Percentiles rank a stretch among this genome's conserved stretches.
Evolutionary conservation across 169 alveolate genomes (phyloP).

Genomic region (Plasmodium yoelii): DNA sequence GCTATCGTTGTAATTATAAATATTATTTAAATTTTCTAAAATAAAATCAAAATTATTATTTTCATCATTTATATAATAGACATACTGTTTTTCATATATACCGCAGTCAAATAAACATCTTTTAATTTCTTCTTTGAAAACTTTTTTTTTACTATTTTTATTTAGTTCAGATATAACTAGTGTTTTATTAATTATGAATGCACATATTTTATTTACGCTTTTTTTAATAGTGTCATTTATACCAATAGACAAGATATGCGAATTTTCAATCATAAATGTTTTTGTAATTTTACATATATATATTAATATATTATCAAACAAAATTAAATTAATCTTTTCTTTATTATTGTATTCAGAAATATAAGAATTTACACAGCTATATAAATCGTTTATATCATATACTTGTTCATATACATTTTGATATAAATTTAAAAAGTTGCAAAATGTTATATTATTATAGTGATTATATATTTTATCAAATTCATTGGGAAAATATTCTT

Average conservation of each 20-base stretch:
- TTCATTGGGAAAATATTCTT: constrained; percentile 46
- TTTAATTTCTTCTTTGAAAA: constrained; percentile 58
- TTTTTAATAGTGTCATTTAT: constrained; percentile 57
- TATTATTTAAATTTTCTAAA: constrained; percentile 60
- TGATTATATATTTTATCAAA: constrained; percentile 1
- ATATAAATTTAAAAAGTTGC: constrained; percentile 55
- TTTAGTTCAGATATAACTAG: constrained; percentile 55
- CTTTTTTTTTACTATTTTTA: constrained; percentile 38
- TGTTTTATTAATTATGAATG: constrained; percentile 52
- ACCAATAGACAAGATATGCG: constrained; percentile 68
- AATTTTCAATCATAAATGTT: constrained; percentile 56
- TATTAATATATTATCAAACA: constrained; percentile 61
- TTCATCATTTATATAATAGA: constrained; percentile 65
- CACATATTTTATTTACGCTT: constrained; percentile 52
- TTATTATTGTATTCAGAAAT: constrained; percentile 46
- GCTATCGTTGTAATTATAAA: constrained; percentile 63
- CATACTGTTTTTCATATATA: constrained; percentile 58
- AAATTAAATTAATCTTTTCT: constrained; percentile 41
- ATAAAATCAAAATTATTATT: constrained; percentile 36
- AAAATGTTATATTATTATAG: constrained; percentile 44
- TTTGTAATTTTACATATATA: constrained; percentile 71
- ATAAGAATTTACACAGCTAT: constrained; percentile 55
- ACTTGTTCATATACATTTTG: constrained; percentile 74
- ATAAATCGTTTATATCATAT: constrained; percentile 55
- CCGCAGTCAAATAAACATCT: constrained; percentile 67